Evolutionary conservation across 352 stramenopile species (phyloP).

Genomic region (Phytophthora pinifolia): DNA sequence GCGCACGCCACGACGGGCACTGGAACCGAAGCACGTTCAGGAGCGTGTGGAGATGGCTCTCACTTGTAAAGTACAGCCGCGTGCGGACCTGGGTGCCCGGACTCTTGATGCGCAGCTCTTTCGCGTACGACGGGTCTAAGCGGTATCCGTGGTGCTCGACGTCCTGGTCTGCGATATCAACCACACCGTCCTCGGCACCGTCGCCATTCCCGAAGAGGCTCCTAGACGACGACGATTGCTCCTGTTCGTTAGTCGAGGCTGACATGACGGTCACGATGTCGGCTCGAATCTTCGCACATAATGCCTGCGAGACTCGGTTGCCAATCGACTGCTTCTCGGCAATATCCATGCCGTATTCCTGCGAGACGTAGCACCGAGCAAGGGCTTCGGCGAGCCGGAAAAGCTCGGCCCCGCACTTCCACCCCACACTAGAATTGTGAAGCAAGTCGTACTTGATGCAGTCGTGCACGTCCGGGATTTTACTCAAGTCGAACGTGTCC

Average conservation of each 20-base stretch:
- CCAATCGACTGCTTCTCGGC: slow-evolving; percentile 96
- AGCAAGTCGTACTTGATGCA: slow-evolving; percentile 98
- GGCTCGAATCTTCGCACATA: slow-evolving; percentile 98
- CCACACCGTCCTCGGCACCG: slow-evolving; percentile 20
- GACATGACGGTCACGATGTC: slow-evolving; percentile 87
- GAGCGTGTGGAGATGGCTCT: slow-evolving; percentile 98
- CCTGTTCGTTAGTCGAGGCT: slow-evolving; percentile 39
- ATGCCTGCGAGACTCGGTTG: slow-evolving; percentile 94
- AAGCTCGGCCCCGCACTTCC: slow-evolving; percentile 90
- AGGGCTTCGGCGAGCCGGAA: slow-evolving; percentile 95
- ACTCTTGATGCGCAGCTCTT: slow-evolving; percentile 96
- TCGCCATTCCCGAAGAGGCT: slow-evolving; percentile 32
- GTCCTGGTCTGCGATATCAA: slow-evolving; percentile 48
- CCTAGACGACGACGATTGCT: slow-evolving; percentile 18
- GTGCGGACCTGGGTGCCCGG: slow-evolving; percentile 91
- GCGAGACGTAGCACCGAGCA: slow-evolving; percentile 96
- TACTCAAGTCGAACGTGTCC: slow-evolving; percentile 92
- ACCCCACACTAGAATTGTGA: slow-evolving; percentile 94
- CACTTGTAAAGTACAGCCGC: slow-evolving; percentile 99
- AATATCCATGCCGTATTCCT: slow-evolving; percentile 94
- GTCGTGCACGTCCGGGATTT: slow-evolving; percentile 98
- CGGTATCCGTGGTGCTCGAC: slow-evolving; percentile 89
- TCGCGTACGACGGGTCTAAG: slow-evolving; percentile 82
- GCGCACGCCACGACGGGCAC: slow-evolving; percentile 66
- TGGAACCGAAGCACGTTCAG: slow-evolving; percentile 97